phyloP scores from a whole-genome alignment of 2,329 filamentous ascomycete genomes.

The Dothistroma septosporum region DNA sequence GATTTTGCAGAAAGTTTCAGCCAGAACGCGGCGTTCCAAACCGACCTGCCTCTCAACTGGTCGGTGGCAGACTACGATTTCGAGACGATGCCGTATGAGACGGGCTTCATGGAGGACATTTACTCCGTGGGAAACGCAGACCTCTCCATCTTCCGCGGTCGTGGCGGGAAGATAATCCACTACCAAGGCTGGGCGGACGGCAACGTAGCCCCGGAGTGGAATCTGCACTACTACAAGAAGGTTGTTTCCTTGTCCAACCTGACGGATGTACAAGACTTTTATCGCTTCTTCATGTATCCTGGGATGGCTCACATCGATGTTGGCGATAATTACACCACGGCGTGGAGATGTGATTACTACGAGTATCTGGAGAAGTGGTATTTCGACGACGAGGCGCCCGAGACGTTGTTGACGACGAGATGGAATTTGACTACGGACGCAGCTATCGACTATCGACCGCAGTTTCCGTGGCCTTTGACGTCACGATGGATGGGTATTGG shows the following conservation, averaged over 20 bases:
- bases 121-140: background rate
- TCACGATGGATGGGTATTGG: background rate
- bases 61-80: background rate
- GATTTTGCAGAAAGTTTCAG: background rate
- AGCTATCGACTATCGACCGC: background rate
- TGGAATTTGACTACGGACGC: background rate
- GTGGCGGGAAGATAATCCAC: background rate
- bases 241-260: background rate
- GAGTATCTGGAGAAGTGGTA: background rate
- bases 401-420: background rate
- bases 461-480: background rate
- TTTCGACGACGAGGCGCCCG: background rate
- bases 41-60: background rate
- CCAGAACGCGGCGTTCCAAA: background rate
- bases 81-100: background rate
- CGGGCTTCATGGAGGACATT: background rate
- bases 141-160: background rate
- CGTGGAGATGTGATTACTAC: background rate
- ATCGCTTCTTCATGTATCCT: background rate
- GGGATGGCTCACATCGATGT: background rate
- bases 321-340: background rate
- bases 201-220: background rate
- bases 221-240: background rate
- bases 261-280: background rate
- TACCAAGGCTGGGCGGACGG: background rate